Conservation (phyloP, 2,329 filamentous ascomycete genomes). For the Talaromyces albobiverticillius region DNA sequence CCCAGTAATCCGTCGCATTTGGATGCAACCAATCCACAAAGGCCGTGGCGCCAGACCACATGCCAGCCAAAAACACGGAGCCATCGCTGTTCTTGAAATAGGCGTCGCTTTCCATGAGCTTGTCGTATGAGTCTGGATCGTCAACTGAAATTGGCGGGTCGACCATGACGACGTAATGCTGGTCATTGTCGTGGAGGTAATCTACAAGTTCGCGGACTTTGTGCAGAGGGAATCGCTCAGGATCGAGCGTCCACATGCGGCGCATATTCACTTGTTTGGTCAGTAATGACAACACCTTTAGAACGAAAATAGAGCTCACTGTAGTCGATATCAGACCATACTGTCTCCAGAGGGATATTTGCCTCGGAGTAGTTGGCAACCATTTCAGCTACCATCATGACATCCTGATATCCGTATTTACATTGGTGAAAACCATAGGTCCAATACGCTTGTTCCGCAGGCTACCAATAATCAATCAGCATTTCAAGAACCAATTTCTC, state of each 20-base stretch:
- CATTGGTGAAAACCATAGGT: conserved; percentile 67
- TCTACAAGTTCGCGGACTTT: conserved; percentile 63
- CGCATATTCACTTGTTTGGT: conserved; percentile 17
- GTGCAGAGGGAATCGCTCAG: conserved; percentile 37
- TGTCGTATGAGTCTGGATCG: conserved; percentile 37
- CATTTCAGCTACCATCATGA: conserved; percentile 42
- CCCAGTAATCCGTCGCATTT: conserved; percentile 66
- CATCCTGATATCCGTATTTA: conserved; percentile 59
- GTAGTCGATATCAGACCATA: conserved; percentile 47
- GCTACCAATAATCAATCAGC: conserved; percentile 28
- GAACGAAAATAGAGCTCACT: conserved; percentile 25
- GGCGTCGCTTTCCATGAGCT: conserved; percentile 26
- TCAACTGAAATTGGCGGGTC: conserved; percentile 60
- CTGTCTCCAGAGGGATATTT: conserved; percentile 42
- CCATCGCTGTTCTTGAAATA: conserved; percentile 59
- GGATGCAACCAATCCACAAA: conserved; percentile 76
- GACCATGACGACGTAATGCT: conserved; percentile 75
- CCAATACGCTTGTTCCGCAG: conserved; percentile 79
- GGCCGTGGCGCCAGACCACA: conserved; percentile 72
- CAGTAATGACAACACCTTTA: neutral
- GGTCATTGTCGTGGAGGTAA: conserved; percentile 63
- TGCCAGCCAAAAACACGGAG: conserved; percentile 60
- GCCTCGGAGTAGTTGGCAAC: conserved; percentile 43
- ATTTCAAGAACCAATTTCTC: neutral
- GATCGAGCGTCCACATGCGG: conserved; percentile 39